Evolutionary conservation across 176 grass and related monocot species (phyloP).

Genomic region (Phyllostachys edulis): DNA sequence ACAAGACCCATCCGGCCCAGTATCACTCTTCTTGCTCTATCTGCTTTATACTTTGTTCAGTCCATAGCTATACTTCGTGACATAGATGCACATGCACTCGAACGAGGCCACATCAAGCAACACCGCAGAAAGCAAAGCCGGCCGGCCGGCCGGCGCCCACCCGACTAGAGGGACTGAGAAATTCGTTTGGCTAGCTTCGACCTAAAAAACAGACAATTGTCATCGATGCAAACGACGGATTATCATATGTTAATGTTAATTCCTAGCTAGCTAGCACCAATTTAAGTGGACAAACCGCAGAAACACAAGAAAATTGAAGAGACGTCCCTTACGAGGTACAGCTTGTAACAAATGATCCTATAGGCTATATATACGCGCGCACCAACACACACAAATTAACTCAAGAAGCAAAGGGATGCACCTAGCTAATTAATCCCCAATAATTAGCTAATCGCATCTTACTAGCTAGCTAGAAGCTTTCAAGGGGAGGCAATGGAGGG

Average conservation of each 20-base stretch:
- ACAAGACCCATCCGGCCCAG: too few relatives aligned
- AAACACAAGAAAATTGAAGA: neutral
- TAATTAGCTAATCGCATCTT: neutral
- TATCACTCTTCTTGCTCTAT: too few relatives aligned
- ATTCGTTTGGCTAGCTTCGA: too few relatives aligned
- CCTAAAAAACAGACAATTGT: neutral
- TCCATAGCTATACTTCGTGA: too few relatives aligned
- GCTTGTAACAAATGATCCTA: neutral
- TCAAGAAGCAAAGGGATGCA: neutral
- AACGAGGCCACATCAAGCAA: too few relatives aligned
- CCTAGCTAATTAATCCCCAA: neutral
- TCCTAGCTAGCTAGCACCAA: neutral
- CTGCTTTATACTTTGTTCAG: too few relatives aligned
- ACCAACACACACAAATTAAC: neutral
- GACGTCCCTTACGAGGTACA: neutral
- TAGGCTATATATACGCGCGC: neutral
- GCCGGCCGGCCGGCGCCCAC: too few relatives aligned
- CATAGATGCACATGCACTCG: too few relatives aligned
- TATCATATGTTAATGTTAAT: neutral
- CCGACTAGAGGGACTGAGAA: too few relatives aligned
- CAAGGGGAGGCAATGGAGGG: conserved; percentile 30
- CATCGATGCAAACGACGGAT: neutral
- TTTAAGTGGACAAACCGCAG: neutral
- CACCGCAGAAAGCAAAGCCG: too few relatives aligned
- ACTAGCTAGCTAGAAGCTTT: neutral